phyloP scores from a whole-genome alignment of 495 filamentous ascomycete species.

The Talaromyces stipitatus region DNA sequence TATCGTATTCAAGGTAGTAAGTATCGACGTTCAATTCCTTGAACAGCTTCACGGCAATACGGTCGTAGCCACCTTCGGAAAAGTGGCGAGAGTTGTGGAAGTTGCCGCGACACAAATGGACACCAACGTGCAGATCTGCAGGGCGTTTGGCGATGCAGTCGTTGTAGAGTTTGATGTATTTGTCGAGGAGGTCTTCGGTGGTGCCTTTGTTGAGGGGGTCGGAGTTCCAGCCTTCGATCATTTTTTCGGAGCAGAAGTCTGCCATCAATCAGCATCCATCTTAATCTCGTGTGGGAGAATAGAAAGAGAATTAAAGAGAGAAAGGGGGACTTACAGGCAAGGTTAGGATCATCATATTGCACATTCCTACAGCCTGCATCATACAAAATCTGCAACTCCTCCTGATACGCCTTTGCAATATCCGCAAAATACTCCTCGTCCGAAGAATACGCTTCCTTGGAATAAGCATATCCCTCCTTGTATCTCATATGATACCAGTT shows the following conservation, averaged over 20 bases:
- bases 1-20: constrained; percentile 83
- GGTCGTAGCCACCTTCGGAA: constrained; percentile 72
- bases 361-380: constrained; percentile 62
- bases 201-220: constrained; percentile 49
- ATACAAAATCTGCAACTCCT: constrained; percentile 59
- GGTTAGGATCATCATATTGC: constrained; percentile 69
- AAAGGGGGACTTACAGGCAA: constrained; percentile 52
- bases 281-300: not conserved
- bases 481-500: constrained; percentile 72
- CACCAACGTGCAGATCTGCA: constrained; percentile 64
- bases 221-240: constrained; percentile 58
- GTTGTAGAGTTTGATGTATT: constrained; percentile 74
- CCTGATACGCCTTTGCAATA: constrained; percentile 65
- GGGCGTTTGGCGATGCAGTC: constrained; percentile 56
- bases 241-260: constrained; percentile 75
- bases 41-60: constrained; percentile 74
- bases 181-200: constrained; percentile 59
- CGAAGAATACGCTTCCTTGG: constrained; percentile 52
- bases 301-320: not conserved
- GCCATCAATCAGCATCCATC: constrained; percentile 1
- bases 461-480: constrained; percentile 61
- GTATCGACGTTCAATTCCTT: constrained; percentile 65
- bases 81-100: constrained; percentile 74
- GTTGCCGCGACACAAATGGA: constrained; percentile 77
- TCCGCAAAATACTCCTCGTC: constrained; percentile 69